Conservation (phyloP, 352 stramenopile species). For the Pythium chondricola region DNA sequence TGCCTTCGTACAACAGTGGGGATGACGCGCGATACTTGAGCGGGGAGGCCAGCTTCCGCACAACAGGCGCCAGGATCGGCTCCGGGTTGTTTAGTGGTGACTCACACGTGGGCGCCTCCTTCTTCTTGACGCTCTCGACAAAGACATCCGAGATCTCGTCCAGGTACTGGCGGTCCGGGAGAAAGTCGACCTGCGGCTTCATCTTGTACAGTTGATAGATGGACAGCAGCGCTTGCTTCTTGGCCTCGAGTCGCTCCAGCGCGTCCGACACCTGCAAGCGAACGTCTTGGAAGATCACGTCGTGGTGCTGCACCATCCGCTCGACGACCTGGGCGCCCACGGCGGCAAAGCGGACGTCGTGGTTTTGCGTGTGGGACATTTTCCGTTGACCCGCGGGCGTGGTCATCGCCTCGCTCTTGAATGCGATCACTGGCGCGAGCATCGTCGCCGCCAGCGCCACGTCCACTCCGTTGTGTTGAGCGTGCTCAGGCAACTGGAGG, state of each 20-base stretch:
- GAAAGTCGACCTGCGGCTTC: slow-evolving; percentile 54
- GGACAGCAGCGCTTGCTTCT: slow-evolving; percentile 52
- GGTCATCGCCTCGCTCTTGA: slow-evolving; percentile 54
- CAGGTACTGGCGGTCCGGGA: slow-evolving; percentile 57
- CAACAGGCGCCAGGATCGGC: slow-evolving; percentile 11
- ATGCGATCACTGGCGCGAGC: slow-evolving; percentile 71
- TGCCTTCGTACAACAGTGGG: slow-evolving; percentile 17
- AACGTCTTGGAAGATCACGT: slow-evolving; percentile 70
- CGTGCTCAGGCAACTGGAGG: slow-evolving; percentile 52
- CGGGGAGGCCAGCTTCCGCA: slow-evolving; percentile 15
- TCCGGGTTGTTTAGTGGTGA: slow-evolving; percentile 19
- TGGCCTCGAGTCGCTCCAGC: slow-evolving; percentile 49
- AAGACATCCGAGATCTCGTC: slow-evolving; percentile 63
- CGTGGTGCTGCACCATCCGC: slow-evolving; percentile 70
- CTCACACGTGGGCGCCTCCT: slow-evolving; percentile 13
- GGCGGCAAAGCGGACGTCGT: slow-evolving; percentile 70
- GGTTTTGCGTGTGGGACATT: slow-evolving; percentile 48
- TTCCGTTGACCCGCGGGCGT: slow-evolving; percentile 30
- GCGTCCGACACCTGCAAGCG: slow-evolving; percentile 58
- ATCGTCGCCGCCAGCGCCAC: slow-evolving; percentile 48
- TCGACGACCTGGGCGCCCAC: slow-evolving; percentile 73
- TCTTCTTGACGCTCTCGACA: slow-evolving; percentile 27
- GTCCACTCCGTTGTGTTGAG: slow-evolving; percentile 60
- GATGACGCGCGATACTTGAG: slow-evolving; percentile 23
- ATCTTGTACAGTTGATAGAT: slow-evolving; percentile 70